Base-by-base conservation (phyloP, 257 asterid genomes). In the Fraxinus quadrangulata region DNA sequence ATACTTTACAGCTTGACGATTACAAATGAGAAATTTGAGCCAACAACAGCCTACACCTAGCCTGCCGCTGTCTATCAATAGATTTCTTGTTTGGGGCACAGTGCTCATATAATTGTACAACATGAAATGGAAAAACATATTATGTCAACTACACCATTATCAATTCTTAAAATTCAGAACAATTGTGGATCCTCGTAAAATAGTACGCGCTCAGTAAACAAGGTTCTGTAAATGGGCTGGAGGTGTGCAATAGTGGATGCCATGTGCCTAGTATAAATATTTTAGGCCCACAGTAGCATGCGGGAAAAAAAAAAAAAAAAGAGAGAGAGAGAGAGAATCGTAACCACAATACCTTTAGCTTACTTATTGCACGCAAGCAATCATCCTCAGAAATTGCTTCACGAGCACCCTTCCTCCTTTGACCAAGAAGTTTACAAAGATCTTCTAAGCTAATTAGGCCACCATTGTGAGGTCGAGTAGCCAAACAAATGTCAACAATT, bases 341-440 rank as follows among this genome's bases (percentile, higher is more conserved):
- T 68, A 69, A 81, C 11, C 40, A 37, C 19, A 67, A 37, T 88
- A 93, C 99, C 98, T 96, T 96, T 77, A 96, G 92, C 85, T 96
- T 96, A 85, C 99, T 92, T 37, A 96, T 93, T 61, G 99, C 99
- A 78, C 99, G 98, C 83, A 96, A 85, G 81, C 98, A 96, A 74
- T 96, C 99, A 88, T 96, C 98, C 85, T 92, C 98, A 73, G 98
- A 89, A 40, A 96, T 81, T 7, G 90, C 85, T 82, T 96, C 99
- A 42, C 99, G 99, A 76, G 94, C 87, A 51, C 92, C 90, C 79
- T 89, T 93, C 86, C 96, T 84, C 79, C 89, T 94, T 70, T 88
- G 96, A 71, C 95, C 89, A 77, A 93, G 95, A 81, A 92, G 76
- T 81, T 90, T 91, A 82, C 95, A 88, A 34, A 96, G 83, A 77